Conservation (phyloP, 257 asterid genomes). For the Solanum paucissectum region DNA sequence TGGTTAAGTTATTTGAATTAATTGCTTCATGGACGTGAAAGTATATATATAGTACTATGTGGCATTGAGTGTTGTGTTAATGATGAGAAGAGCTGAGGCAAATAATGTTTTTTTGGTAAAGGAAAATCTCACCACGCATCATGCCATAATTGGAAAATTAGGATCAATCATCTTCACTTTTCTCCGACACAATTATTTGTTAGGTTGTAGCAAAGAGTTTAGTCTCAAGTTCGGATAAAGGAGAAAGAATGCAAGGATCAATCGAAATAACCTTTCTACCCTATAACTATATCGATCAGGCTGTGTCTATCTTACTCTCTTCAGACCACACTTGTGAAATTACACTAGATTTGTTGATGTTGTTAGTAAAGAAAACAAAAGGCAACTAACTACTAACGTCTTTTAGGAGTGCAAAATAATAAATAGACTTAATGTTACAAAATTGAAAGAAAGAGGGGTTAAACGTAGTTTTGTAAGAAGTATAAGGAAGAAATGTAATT, state of each 20-base stretch:
- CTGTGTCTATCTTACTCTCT: rapidly evolving
- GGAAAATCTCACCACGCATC: neutral
- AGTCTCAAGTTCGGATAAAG: neutral
- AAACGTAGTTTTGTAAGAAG: neutral
- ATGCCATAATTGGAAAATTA: neutral
- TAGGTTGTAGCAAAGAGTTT: neutral
- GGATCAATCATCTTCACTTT: neutral
- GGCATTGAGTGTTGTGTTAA: neutral
- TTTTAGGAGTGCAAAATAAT: neutral
- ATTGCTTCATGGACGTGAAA: neutral
- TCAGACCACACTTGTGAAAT: rapidly evolving
- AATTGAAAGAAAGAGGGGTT: neutral
- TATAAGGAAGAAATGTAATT: neutral
- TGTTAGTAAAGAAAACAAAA: neutral
- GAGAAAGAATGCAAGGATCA: rapidly evolving
- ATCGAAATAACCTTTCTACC: rapidly evolving
- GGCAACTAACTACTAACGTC: neutral
- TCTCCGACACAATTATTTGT: neutral
- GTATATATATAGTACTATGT: neutral
- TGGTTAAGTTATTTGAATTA: neutral
- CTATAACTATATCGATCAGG: rapidly evolving
- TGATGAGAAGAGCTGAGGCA: neutral
- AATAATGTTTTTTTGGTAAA: neutral
- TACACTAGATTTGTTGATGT: neutral
- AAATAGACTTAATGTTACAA: neutral